Conservation (phyloP, 495 filamentous ascomycete species). For the Glarea lozoyensis region DNA sequence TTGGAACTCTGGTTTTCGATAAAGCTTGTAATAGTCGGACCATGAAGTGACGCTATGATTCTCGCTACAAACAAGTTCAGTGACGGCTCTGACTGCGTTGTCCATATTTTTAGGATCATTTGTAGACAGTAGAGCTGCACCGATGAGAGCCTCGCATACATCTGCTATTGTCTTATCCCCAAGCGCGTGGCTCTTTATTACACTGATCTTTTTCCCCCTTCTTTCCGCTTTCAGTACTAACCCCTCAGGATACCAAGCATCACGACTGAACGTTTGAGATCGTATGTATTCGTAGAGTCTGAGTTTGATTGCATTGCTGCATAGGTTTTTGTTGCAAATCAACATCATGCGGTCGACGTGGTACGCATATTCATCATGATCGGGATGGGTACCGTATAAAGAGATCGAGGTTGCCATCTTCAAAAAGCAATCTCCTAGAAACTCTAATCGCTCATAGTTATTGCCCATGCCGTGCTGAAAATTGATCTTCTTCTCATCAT, state of each 20-base stretch:
- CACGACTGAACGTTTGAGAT: constrained; percentile 68
- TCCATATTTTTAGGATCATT: constrained; percentile 54
- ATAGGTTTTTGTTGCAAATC: constrained; percentile 87
- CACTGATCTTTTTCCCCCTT: constrained; percentile 35
- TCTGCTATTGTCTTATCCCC: constrained; percentile 93
- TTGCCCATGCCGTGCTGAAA: constrained; percentile 86
- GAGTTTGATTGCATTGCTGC: constrained; percentile 59
- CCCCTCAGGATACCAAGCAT: constrained; percentile 76
- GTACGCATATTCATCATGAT: constrained; percentile 76
- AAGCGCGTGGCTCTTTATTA: constrained; percentile 50
- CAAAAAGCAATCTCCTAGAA: constrained; percentile 87
- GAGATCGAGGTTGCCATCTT: constrained; percentile 93
- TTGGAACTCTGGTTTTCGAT: constrained; percentile 68
- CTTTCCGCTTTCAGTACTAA: constrained; percentile 45
- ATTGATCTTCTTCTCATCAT: constrained; percentile 59
- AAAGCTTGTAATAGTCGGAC: constrained; percentile 62
- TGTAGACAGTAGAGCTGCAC: constrained; percentile 68
- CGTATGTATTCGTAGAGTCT: constrained; percentile 73
- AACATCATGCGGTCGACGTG: constrained; percentile 88
- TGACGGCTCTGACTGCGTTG: constrained; percentile 77
- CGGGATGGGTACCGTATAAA: constrained; percentile 64
- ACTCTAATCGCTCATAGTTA: constrained; percentile 93
- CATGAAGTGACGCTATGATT: constrained; percentile 62
- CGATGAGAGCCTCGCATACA: constrained; percentile 92
- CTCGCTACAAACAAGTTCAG: constrained; percentile 54